Conservation (phyloP, 208 protist genomes). For the Wallacemonas sp. region DNA sequence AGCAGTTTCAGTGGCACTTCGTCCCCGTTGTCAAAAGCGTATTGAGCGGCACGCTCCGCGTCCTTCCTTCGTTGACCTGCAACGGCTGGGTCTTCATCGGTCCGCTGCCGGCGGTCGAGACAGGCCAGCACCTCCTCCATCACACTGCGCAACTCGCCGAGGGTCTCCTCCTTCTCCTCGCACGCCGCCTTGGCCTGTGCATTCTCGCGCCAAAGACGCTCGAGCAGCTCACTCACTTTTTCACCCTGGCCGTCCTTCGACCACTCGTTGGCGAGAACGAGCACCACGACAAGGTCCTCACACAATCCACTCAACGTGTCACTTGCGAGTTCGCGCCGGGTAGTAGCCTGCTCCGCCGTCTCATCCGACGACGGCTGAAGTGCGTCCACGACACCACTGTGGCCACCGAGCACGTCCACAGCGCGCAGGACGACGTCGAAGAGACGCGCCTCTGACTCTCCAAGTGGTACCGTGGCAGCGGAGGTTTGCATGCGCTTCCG, state of each 20-base stretch:
- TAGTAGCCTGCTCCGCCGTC: not conserved
- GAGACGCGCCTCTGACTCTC: not conserved
- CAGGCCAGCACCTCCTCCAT: constrained; percentile 2
- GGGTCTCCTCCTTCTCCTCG: constrained; percentile 6
- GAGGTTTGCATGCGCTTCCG: not conserved
- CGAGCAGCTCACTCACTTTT: constrained; percentile 40
- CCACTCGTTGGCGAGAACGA: constrained; percentile 41
- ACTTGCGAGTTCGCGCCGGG: not conserved
- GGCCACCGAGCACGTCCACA: constrained; percentile 23
- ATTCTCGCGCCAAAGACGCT: constrained; percentile 29
- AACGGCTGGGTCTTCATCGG: not conserved
- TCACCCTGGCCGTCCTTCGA: constrained; percentile 26
- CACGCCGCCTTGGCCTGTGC: constrained; percentile 13
- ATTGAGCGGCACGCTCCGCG: not conserved
- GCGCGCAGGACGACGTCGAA: constrained; percentile 15
- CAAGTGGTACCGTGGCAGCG: not conserved
- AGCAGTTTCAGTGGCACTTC: not conserved
- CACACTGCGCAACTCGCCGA: constrained; percentile 8
- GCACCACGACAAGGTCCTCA: constrained; percentile 44
- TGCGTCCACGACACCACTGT: not conserved
- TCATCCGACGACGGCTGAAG: not conserved
- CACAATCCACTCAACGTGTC: constrained; percentile 16
- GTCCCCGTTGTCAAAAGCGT: not conserved
- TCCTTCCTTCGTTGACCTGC: not conserved
- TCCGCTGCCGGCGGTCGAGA: not conserved